Percentiles rank a stretch among this genome's conserved stretches.
Conservation (phyloP, 179 eudicot genomes). For the Pouteria campechiana region DNA sequence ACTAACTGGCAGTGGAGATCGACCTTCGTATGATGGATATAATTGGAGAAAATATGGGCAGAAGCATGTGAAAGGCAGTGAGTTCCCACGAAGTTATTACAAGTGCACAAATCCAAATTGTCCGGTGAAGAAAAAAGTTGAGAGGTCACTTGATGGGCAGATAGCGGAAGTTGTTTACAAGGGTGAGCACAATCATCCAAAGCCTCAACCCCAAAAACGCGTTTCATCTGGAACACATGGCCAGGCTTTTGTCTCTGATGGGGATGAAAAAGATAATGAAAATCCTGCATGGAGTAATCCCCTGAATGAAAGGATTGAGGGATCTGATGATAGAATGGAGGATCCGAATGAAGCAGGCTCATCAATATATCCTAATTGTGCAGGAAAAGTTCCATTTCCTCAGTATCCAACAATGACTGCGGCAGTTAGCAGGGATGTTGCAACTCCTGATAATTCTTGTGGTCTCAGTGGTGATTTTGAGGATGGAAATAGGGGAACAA, state of each 20-base stretch:
- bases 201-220: conserved; percentile 39
- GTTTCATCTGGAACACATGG: conserved; percentile 21
- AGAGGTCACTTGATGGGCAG: conserved; percentile 49
- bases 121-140: conserved; percentile 61
- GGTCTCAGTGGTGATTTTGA: conserved; percentile 32
- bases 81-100: conserved; percentile 66
- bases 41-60: conserved; percentile 89
- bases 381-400: conserved; percentile 9
- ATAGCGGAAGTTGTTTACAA: conserved; percentile 72
- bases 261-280: conserved; percentile 13
- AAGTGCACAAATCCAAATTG: conserved; percentile 71
- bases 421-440: conserved; percentile 5
- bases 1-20: conserved; percentile 23
- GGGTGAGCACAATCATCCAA: conserved; percentile 68
- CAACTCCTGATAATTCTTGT: conserved; percentile 17
- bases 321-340: conserved; percentile 11
- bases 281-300: conserved; percentile 9
- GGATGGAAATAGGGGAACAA: conserved; percentile 19
- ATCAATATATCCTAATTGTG: conserved; percentile 9
- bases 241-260: conserved; percentile 17
- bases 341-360: conserved; percentile 16
- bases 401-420: conserved; percentile 17
- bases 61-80: conserved; percentile 85
- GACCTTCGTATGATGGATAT: conserved; percentile 58
- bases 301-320: conserved; percentile 15